Conservation (phyloP, 345 rosid genomes). For the Syzygium aromaticum region DNA sequence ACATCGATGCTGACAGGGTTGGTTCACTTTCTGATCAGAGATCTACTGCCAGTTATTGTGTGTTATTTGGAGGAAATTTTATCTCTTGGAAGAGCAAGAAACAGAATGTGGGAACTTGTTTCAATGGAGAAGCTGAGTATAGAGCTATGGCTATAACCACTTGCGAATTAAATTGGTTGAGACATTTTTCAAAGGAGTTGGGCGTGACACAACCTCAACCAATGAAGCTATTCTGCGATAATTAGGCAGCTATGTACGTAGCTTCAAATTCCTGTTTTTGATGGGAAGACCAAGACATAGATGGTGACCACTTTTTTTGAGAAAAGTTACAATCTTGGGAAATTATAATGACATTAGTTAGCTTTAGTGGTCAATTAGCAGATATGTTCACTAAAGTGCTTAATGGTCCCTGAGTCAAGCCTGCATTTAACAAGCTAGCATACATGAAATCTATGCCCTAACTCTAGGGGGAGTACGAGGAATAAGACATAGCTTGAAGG, state of each 20-base stretch:
- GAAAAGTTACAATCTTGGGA: not conserved
- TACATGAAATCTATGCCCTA: not conserved
- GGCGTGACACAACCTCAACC: not conserved
- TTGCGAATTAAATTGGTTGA: not conserved
- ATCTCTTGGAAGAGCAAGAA: not conserved
- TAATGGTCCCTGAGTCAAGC: not conserved
- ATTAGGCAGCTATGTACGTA: not conserved
- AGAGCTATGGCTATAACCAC: not conserved
- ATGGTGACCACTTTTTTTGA: not conserved
- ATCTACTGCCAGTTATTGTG: not conserved
- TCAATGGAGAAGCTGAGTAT: not conserved
- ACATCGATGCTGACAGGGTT: not conserved
- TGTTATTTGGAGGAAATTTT: not conserved
- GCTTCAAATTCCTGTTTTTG: not conserved
- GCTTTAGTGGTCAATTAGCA: not conserved
- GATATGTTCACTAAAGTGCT: not conserved
- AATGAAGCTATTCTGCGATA: not conserved
- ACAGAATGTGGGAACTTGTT: not conserved
- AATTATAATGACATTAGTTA: not conserved
- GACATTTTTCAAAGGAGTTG: not conserved
- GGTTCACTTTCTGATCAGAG: not conserved
- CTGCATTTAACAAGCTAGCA: not conserved
- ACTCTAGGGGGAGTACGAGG: not conserved
- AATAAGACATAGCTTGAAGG: not conserved
- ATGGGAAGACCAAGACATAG: not conserved